A percentile compares a stretch with the other conserved stretches of the same genome.
These are phyloP conservation scores for Stenogyne calaminthoides DNA, from an alignment of 305 asterid genomes.

Conservation along the genomic window DNA sequence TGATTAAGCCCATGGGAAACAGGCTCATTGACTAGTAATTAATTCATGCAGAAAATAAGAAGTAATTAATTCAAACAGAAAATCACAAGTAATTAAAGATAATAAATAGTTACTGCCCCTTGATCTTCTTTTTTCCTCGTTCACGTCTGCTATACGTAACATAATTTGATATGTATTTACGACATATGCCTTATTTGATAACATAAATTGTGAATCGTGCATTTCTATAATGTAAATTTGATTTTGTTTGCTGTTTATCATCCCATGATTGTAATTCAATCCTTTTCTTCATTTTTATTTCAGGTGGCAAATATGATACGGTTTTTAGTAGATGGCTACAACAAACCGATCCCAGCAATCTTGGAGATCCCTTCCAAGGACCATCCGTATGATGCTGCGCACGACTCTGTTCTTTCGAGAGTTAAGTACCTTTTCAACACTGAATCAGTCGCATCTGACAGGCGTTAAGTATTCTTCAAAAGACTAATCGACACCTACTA, in stretches of 20 bases:
- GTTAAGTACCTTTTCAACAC: slow-evolving; percentile 80
- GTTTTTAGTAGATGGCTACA: slow-evolving; percentile 89
- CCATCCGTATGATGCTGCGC: slow-evolving; percentile 93
- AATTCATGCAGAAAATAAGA: too few relatives aligned
- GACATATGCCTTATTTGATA: not conserved
- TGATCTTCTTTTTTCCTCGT: too few relatives aligned
- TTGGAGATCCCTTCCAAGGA: slow-evolving; percentile 97
- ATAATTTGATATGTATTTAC: too few relatives aligned
- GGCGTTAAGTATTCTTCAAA: slow-evolving; percentile 46
- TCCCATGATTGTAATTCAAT: not conserved
- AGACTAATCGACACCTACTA: not conserved
- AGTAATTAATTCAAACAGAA: too few relatives aligned
- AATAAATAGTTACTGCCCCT: too few relatives aligned
- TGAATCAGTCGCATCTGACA: slow-evolving; percentile 66
- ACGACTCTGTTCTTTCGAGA: slow-evolving; percentile 86
- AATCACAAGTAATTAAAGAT: too few relatives aligned
- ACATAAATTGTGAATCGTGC: not conserved
- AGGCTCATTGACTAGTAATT: too few relatives aligned
- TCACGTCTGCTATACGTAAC: too few relatives aligned
- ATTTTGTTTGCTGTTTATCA: not conserved
- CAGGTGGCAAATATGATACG: slow-evolving; percentile 93
- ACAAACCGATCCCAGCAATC: slow-evolving; percentile 91
- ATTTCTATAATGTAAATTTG: not conserved
- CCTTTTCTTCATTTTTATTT: not conserved
- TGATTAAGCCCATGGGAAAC: too few relatives aligned